phyloP scores from a whole-genome alignment of 331 rosid species.

The Rhamnella rubrinervis region DNA sequence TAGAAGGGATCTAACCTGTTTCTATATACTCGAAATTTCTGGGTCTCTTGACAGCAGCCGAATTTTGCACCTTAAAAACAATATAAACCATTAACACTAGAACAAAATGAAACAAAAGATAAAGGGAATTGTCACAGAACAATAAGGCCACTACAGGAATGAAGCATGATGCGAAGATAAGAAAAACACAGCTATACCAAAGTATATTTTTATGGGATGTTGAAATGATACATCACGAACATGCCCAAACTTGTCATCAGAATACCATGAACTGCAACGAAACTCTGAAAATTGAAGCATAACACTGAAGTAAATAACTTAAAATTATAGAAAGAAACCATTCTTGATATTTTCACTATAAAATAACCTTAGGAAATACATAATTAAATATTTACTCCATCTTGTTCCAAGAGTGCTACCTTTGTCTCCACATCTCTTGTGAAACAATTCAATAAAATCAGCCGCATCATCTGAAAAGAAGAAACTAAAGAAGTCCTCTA shows the following conservation, averaged over 20 bases:
- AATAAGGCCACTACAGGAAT: conserved; percentile 5
- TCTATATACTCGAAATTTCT: conserved; percentile 65
- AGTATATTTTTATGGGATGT: conserved; percentile 92
- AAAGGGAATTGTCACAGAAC: neutral
- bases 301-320: conserved; percentile 16
- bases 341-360: neutral
- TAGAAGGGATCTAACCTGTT: conserved; percentile 56
- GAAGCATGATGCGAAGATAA: conserved; percentile 1
- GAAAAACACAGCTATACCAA: conserved; percentile 56
- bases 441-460: conserved; percentile 62
- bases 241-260: conserved; percentile 68
- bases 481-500: conserved; percentile 74
- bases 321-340: conserved; percentile 5
- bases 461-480: conserved; percentile 71
- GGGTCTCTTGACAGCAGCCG: conserved; percentile 83
- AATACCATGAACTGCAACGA: conserved; percentile 62
- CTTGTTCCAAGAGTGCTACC: conserved; percentile 49
- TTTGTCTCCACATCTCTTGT: conserved; percentile 81
- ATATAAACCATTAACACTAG: conserved; percentile 22
- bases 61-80: conserved; percentile 71
- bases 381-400: conserved; percentile 4
- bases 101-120: neutral
- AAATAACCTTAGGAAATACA: neutral
- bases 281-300: conserved; percentile 54
- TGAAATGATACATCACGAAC: conserved; percentile 81